Conservation (phyloP, 495 filamentous ascomycete genomes). For the Podospora australis region DNA sequence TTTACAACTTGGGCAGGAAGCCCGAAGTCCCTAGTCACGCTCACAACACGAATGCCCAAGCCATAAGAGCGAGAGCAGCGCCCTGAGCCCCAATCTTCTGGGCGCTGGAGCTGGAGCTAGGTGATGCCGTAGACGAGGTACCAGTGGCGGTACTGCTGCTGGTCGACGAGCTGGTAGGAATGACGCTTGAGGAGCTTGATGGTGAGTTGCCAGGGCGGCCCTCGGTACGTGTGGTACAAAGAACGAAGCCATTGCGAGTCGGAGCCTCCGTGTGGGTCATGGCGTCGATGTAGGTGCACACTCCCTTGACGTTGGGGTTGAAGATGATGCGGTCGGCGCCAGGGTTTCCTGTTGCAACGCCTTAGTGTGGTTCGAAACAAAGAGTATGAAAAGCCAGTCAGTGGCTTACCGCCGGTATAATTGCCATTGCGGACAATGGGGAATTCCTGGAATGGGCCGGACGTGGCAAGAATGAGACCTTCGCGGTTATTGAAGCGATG, state of each 20-base stretch:
- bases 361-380: neutral
- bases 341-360: conserved; percentile 10
- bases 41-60: conserved; percentile 5
- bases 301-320: conserved; percentile 5
- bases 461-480: conserved; percentile 11
- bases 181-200: neutral
- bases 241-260: conserved; percentile 13
- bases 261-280: conserved; percentile 26
- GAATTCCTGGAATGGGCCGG: conserved; percentile 23
- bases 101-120: neutral
- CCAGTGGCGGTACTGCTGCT: neutral
- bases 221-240: conserved; percentile 1
- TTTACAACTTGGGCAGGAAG: no score
- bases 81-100: neutral
- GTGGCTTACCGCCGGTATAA: conserved; percentile 10
- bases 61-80: neutral
- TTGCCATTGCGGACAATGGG: conserved; percentile 15
- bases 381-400: neutral
- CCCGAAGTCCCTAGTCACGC: no score
- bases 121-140: neutral
- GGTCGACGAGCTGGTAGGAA: neutral
- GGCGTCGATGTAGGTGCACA: conserved; percentile 18
- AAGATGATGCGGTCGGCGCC: conserved; percentile 23
- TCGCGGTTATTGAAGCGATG: conserved; percentile 27
- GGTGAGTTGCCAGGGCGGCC: neutral